Evolutionary conservation across 176 grass and related monocot genomes (phyloP).

Genomic region (Canna indica): DNA sequence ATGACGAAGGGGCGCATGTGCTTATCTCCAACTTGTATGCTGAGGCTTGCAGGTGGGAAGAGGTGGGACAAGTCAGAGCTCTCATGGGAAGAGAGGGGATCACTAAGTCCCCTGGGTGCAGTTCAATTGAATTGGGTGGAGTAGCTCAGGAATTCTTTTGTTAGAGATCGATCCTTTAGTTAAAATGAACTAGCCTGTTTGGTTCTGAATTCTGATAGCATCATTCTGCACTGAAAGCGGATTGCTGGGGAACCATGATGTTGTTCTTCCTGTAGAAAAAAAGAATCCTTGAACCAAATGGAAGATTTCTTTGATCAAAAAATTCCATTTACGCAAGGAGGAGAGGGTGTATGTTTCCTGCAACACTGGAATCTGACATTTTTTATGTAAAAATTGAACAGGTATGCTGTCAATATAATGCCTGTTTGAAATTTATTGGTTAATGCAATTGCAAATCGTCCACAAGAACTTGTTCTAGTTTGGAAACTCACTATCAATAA

Average conservation of each 20-base stretch:
- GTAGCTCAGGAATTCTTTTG: background rate
- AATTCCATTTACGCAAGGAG: too few species aligned
- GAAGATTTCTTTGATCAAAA: background rate
- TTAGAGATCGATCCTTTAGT: background rate
- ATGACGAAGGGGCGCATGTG: conserved; percentile 54
- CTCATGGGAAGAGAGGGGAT: conserved; percentile 41
- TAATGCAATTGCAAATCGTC: too few species aligned
- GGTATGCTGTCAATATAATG: too few species aligned
- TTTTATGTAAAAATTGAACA: too few species aligned
- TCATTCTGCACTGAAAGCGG: background rate
- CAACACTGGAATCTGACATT: too few species aligned
- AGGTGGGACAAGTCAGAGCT: conserved; percentile 44
- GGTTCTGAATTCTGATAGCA: too few species aligned
- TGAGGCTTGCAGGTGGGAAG: conserved; percentile 47
- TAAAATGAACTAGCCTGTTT: background rate
- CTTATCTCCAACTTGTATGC: conserved; percentile 66
- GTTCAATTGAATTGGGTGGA: conserved; percentile 34
- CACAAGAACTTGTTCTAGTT: background rate
- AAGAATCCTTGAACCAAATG: background rate
- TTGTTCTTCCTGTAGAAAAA: background rate
- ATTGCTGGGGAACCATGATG: background rate
- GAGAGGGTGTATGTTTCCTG: too few species aligned
- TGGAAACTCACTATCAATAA: too few species aligned
- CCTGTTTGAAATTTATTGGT: too few species aligned
- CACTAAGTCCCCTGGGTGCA: conserved; percentile 55